Percentiles rank a stretch among this genome's conserved stretches.
These are phyloP conservation scores for Chimonanthus salicifolius DNA, from an alignment of 164 flowering plant species.

Conservation along the genomic window DNA sequence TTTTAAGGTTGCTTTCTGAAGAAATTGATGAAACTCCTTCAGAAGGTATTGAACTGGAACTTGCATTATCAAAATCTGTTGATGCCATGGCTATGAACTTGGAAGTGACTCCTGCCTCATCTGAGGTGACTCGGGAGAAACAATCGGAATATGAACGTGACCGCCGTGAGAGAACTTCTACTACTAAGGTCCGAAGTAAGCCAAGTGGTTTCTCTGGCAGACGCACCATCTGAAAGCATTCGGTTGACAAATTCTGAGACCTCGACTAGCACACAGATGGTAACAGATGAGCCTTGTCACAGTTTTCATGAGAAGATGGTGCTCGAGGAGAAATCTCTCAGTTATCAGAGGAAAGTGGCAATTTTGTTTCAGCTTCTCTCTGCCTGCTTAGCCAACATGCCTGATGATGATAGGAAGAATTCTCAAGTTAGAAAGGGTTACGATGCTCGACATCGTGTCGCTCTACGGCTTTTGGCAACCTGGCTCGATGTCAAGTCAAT, in stretches of 20 bases:
- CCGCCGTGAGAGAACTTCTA: slow-evolving; percentile 42
- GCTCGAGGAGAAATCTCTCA: slow-evolving; percentile 49
- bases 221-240: slow-evolving; percentile 14
- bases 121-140: slow-evolving; percentile 40
- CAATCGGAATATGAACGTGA: slow-evolving; percentile 51
- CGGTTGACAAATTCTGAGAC: slow-evolving; percentile 12
- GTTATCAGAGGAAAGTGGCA: slow-evolving; percentile 59
- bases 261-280: slow-evolving; percentile 13
- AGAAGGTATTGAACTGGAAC: slow-evolving; percentile 48
- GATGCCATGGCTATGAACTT: slow-evolving; percentile 59
- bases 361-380: slow-evolving; percentile 87
- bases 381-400: slow-evolving; percentile 75
- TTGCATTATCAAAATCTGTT: slow-evolving; percentile 67
- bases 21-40: slow-evolving; percentile 45
- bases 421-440: slow-evolving; percentile 64
- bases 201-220: slow-evolving; percentile 18
- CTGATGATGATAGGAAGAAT: slow-evolving; percentile 41
- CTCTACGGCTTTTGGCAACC: slow-evolving; percentile 75
- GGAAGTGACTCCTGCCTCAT: slow-evolving; percentile 36
- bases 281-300: slow-evolving; percentile 18
- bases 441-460: slow-evolving; percentile 96
- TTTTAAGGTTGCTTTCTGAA: slow-evolving; percentile 69
- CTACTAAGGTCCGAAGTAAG: slow-evolving; percentile 20
- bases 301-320: slow-evolving; percentile 34
- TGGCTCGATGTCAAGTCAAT: slow-evolving; percentile 89